phyloP scores from a whole-genome alignment of 176 grass and related monocot genomes.

The Musa troglodytarum region DNA sequence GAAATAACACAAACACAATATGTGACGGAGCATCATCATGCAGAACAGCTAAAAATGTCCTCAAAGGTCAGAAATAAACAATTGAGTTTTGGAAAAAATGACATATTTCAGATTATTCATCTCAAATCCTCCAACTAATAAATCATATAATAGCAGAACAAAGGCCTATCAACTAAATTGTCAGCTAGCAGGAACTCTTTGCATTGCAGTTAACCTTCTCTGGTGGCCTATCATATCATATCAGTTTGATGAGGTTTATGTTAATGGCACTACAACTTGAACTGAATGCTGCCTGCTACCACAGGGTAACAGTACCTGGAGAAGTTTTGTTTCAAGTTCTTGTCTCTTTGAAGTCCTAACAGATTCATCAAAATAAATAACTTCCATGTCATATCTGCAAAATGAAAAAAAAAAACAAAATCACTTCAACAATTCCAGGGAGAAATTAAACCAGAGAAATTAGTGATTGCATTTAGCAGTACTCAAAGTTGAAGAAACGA shows the following conservation, averaged over 20 bases:
- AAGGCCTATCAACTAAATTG: neutral
- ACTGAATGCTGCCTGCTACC: neutral
- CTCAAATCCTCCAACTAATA: neutral
- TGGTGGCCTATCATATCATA: too few relatives aligned
- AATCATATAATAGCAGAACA: neutral
- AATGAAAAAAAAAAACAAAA: neutral
- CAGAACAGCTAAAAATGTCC: too few relatives aligned
- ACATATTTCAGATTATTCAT: neutral
- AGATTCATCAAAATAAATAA: slow-evolving; percentile 97
- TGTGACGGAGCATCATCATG: too few relatives aligned
- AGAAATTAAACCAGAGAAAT: neutral
- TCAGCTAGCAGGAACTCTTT: neutral
- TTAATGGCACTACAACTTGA: neutral
- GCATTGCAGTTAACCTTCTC: too few relatives aligned
- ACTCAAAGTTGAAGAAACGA: too few relatives aligned
- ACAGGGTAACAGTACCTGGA: slow-evolving; percentile 40
- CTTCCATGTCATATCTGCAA: slow-evolving; percentile 80
- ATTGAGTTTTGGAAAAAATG: neutral
- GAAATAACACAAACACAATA: too few relatives aligned
- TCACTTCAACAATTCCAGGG: neutral
- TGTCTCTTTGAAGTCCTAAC: slow-evolving; percentile 84
- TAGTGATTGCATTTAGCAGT: too few relatives aligned
- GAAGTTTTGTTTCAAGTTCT: slow-evolving; percentile 81
- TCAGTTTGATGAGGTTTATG: too few relatives aligned
- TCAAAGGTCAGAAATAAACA: too few relatives aligned